phyloP scores from a whole-genome alignment of 441 rosid genomes.

The Corymbia calophylla region DNA sequence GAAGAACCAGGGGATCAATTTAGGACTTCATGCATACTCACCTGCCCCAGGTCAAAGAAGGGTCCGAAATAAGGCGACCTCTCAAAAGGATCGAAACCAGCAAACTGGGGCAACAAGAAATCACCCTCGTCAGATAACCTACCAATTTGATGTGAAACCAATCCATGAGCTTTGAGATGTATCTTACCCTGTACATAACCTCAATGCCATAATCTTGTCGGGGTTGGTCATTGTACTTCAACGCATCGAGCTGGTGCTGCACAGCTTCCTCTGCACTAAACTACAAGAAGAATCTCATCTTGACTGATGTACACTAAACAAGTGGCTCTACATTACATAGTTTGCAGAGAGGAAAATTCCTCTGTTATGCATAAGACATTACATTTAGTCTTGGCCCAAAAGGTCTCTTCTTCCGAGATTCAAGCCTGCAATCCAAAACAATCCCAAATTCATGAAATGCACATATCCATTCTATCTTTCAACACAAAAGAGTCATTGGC shows the following conservation, averaged over 20 bases:
- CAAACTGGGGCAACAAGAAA: slow-evolving; percentile 45
- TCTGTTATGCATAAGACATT: slow-evolving; percentile 2
- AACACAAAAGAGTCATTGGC: not conserved
- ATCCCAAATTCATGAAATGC: not conserved
- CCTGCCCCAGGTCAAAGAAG: slow-evolving; percentile 92
- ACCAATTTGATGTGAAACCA: not conserved
- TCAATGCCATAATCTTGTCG: slow-evolving; percentile 86
- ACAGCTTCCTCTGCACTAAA: slow-evolving; percentile 91
- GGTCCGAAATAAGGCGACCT: slow-evolving; percentile 91
- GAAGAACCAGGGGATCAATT: not conserved
- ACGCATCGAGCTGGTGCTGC: slow-evolving; percentile 71
- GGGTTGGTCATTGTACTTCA: slow-evolving; percentile 84
- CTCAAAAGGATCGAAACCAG: slow-evolving; percentile 95
- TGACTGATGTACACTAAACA: not conserved
- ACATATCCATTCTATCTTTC: not conserved
- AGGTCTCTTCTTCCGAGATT: slow-evolving; percentile 78
- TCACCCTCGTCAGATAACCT: not conserved
- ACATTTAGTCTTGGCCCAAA: slow-evolving; percentile 87
- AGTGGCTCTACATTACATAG: not conserved
- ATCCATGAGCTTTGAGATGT: not conserved
- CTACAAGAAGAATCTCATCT: slow-evolving; percentile 33
- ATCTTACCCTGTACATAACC: slow-evolving; percentile 82
- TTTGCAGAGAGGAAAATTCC: not conserved
- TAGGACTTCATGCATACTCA: slow-evolving; percentile 11
- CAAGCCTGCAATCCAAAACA: slow-evolving; percentile 48